Conservation (phyloP, 2,329 filamentous ascomycete species). For the Chalara sp. region DNA sequence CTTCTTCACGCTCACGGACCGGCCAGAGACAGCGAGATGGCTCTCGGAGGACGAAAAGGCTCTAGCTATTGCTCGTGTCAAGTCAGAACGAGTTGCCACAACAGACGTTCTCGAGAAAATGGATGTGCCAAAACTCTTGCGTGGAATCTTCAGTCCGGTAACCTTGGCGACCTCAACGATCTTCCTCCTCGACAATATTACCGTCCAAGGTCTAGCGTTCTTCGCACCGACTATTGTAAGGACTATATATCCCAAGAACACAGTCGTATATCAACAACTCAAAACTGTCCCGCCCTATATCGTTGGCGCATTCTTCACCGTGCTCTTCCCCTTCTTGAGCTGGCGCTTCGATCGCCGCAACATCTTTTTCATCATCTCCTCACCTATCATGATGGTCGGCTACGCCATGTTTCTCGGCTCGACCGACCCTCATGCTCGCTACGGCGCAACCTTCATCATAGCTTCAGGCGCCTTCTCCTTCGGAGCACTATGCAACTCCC, state of each 20-base stretch:
- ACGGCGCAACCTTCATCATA: slow-evolving; percentile 65
- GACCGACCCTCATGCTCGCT: slow-evolving; percentile 45
- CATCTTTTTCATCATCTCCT: slow-evolving; percentile 51
- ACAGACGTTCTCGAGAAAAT: slow-evolving; percentile 59
- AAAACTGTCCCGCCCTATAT: slow-evolving; percentile 65
- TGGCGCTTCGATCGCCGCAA: slow-evolving; percentile 54
- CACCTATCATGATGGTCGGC: slow-evolving; percentile 60
- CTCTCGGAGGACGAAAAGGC: slow-evolving; percentile 58
- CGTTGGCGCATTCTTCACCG: slow-evolving; percentile 60
- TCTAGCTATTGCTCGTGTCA: slow-evolving; percentile 58
- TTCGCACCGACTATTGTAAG: slow-evolving; percentile 64
- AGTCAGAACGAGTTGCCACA: slow-evolving; percentile 58
- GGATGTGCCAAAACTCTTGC: slow-evolving; percentile 49
- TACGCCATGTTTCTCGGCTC: slow-evolving; percentile 66
- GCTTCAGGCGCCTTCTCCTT: slow-evolving; percentile 56
- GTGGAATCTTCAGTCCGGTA: slow-evolving; percentile 59
- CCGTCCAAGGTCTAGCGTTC: slow-evolving; percentile 64
- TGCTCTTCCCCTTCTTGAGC: slow-evolving; percentile 54
- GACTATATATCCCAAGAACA: slow-evolving; percentile 56
- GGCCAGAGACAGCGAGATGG: slow-evolving; percentile 62
- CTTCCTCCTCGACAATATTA: slow-evolving; percentile 42
- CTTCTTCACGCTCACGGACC: slow-evolving; percentile 61
- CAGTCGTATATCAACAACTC: slow-evolving; percentile 58
- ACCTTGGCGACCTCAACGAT: slow-evolving; percentile 48
- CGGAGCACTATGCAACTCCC: slow-evolving; percentile 59